Percentiles rank a stretch among this genome's conserved stretches.
phyloP scores from a whole-genome alignment of 2,329 filamentous ascomycete species.

The Orbilia blumenaviensis region DNA sequence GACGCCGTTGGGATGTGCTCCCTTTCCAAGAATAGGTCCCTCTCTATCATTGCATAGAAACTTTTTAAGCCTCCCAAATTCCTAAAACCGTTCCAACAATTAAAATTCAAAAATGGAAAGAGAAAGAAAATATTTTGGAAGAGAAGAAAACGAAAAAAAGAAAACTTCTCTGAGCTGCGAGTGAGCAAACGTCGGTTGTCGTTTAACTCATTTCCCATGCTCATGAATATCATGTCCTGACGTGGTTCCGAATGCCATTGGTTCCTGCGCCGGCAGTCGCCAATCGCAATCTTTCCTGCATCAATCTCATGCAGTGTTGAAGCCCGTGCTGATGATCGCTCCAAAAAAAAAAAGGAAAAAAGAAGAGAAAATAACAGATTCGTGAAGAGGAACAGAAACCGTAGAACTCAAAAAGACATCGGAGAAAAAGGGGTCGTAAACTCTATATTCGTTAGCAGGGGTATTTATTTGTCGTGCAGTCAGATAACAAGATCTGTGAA shows the following conservation, averaged over 20 bases:
- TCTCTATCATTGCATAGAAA: slow-evolving; percentile 35
- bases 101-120: slow-evolving; percentile 29
- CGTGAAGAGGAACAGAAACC: slow-evolving; percentile 42
- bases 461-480: slow-evolving; percentile 37
- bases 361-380: too few species aligned
- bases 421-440: slow-evolving; percentile 19
- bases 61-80: slow-evolving; percentile 25
- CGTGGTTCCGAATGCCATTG: slow-evolving; percentile 30
- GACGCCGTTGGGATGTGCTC: slow-evolving; percentile 48
- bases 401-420: slow-evolving; percentile 35
- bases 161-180: background rate
- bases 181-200: slow-evolving; percentile 3
- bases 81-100: background rate
- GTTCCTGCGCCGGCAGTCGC: slow-evolving; percentile 46
- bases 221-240: slow-evolving; percentile 13
- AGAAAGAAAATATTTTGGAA: slow-evolving; percentile 4
- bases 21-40: slow-evolving; percentile 35
- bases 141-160: slow-evolving; percentile 16
- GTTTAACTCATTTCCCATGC: background rate
- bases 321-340: slow-evolving; percentile 18
- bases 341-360: slow-evolving; percentile 42
- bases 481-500: slow-evolving; percentile 5
- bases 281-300: slow-evolving; percentile 34
- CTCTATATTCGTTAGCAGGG: slow-evolving; percentile 49
- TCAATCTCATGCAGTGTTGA: slow-evolving; percentile 23